These are phyloP conservation scores for Diplotaxis tenuifolia DNA, from an alignment of 345 rosid genomes.

Conservation along the genomic window DNA sequence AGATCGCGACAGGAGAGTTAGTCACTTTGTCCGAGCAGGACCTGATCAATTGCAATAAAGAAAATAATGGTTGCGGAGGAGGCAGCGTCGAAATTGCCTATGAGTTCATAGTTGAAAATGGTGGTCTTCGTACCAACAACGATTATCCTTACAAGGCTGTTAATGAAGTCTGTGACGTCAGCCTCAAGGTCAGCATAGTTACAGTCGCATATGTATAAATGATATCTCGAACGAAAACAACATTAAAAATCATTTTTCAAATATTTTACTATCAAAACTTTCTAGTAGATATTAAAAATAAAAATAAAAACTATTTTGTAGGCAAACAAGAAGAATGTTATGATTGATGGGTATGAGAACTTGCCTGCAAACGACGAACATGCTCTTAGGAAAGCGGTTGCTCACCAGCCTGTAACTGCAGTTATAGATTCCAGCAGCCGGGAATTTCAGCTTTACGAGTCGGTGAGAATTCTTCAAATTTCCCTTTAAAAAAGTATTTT, in stretches of 20 bases:
- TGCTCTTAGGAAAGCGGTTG: constrained; percentile 62
- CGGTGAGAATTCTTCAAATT: constrained; percentile 36
- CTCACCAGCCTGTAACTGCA: constrained; percentile 69
- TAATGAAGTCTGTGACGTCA: constrained; percentile 14
- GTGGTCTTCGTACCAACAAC: constrained; percentile 54
- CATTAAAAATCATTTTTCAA: neutral
- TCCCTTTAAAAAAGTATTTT: neutral
- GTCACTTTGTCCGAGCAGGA: constrained; percentile 69
- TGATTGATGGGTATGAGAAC: constrained; percentile 65
- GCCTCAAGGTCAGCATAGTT: constrained; percentile 36
- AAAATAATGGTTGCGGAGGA: constrained; percentile 52
- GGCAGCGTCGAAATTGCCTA: constrained; percentile 63
- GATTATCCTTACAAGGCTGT: constrained; percentile 55
- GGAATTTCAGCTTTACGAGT: constrained; percentile 73
- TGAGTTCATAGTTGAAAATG: constrained; percentile 41
- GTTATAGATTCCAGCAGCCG: constrained; percentile 69
- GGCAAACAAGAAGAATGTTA: constrained; percentile 50
- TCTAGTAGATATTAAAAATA: neutral
- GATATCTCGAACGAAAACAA: neutral
- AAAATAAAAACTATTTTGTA: constrained; percentile 18
- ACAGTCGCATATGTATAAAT: neutral
- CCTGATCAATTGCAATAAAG: constrained; percentile 66
- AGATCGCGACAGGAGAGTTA: constrained; percentile 57
- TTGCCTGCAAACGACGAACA: constrained; percentile 55
- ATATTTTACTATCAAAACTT: constrained; percentile 3